A percentile compares a stretch with the other conserved stretches of the same genome.
Conservation (phyloP, 441 rosid genomes). For the Euphorbia celastroides region DNA sequence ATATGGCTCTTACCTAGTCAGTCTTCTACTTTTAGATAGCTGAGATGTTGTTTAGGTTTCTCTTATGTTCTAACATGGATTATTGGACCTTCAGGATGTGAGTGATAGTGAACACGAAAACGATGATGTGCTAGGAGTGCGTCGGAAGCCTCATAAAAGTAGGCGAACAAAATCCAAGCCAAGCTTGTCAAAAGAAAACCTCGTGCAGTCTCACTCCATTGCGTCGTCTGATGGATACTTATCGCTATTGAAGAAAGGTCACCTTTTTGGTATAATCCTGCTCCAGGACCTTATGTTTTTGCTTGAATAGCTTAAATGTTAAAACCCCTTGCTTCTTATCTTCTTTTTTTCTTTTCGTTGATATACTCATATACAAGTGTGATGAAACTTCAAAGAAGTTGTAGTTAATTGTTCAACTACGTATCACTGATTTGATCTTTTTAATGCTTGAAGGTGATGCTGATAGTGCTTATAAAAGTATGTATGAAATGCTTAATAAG, state of each 20-base stretch:
- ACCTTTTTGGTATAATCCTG: conserved; percentile 45
- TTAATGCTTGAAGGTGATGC: too few species aligned
- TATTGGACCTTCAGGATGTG: conserved; percentile 46
- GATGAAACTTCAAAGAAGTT: too few species aligned
- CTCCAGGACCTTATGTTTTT: conserved; percentile 11
- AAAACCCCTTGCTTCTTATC: background rate
- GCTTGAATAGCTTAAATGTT: background rate
- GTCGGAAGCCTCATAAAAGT: conserved; percentile 48
- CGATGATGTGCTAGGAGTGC: conserved; percentile 37
- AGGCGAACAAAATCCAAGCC: conserved; percentile 45
- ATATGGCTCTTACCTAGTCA: background rate
- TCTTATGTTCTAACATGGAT: conserved; percentile 10
- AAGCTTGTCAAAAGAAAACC: conserved; percentile 43
- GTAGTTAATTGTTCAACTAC: too few species aligned
- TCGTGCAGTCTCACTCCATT: conserved; percentile 29
- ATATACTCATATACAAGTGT: too few species aligned
- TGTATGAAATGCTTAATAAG: too few species aligned
- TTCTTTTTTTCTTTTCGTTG: too few species aligned
- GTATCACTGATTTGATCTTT: too few species aligned
- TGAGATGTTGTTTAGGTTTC: conserved; percentile 2
- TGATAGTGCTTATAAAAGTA: too few species aligned
- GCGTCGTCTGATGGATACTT: conserved; percentile 64
- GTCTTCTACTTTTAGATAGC: conserved; percentile 5
- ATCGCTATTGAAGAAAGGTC: conserved; percentile 59
- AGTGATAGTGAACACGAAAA: conserved; percentile 75